Evolutionary conservation across 1,284 basidiomycete species (phyloP).

Genomic region (Lignosus rhinocerotis): DNA sequence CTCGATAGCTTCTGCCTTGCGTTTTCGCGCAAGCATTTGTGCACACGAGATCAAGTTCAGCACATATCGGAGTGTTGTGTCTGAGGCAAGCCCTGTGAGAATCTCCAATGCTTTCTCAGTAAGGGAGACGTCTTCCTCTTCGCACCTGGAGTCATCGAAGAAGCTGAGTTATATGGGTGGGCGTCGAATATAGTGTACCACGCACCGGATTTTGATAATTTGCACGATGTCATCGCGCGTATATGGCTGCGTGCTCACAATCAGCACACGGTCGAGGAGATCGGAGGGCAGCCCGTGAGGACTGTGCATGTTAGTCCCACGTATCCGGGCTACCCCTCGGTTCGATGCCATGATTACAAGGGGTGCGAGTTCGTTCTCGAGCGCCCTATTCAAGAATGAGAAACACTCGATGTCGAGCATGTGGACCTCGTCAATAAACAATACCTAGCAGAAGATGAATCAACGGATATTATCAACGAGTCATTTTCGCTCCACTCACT

Average conservation of each 20-base stretch:
- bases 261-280: constrained; percentile 91
- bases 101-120: constrained; percentile 74
- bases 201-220: constrained; percentile 91
- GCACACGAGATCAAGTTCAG: constrained; percentile 93
- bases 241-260: constrained; percentile 94
- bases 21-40: constrained; percentile 78
- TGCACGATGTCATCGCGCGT: constrained; percentile 82
- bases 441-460: constrained; percentile 51
- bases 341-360: constrained; percentile 99
- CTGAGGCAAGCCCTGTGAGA: constrained; percentile 81
- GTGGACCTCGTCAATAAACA: constrained; percentile 96
- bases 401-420: constrained; percentile 99
- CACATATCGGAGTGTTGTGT: constrained; percentile 88
- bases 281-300: constrained; percentile 97
- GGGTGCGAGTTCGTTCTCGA: constrained; percentile 92
- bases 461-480: not conserved
- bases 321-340: constrained; percentile 91
- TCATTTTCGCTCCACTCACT: constrained; percentile 49
- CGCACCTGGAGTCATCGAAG: constrained; percentile 55
- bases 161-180: not conserved
- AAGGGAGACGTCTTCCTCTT: constrained; percentile 95
- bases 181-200: not conserved
- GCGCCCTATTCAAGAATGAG: constrained; percentile 95
- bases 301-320: constrained; percentile 92
- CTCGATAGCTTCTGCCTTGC: constrained; percentile 77